A percentile compares a stretch with the other conserved stretches of the same genome.
Evolutionary conservation across 345 rosid species (phyloP).

Genomic region (Adansonia digitata): DNA sequence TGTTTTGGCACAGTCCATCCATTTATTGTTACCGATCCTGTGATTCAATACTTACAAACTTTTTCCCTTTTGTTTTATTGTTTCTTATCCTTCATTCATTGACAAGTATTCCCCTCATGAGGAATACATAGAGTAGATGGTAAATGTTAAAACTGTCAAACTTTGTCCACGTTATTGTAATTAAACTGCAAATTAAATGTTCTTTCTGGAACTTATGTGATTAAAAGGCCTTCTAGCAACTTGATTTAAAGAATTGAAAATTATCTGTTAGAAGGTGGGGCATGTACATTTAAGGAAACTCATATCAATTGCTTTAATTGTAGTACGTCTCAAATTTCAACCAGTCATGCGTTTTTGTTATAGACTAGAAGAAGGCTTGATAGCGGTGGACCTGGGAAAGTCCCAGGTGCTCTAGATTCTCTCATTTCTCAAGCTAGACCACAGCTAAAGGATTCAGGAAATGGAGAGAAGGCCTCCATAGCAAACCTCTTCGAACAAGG

Average conservation of each 20-base stretch:
- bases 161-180: background rate
- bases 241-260: background rate
- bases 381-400: conserved; percentile 48
- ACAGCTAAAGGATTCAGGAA: conserved; percentile 53
- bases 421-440: conserved; percentile 50
- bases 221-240: background rate
- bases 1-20: background rate
- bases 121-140: background rate
- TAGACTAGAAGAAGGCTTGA: conserved; percentile 82
- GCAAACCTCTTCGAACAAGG: conserved; percentile 99
- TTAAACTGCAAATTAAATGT: background rate
- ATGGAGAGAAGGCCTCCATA: conserved; percentile 72
- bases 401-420: conserved; percentile 48
- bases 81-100: background rate
- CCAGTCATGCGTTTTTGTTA: conserved; percentile 10
- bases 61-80: background rate
- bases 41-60: background rate
- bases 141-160: background rate
- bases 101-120: background rate
- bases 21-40: background rate
- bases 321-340: conserved; percentile 2
- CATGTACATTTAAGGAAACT: background rate
- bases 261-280: background rate
- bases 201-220: background rate
- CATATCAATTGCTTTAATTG: background rate